phyloP scores from a whole-genome alignment of 2,329 filamentous ascomycete species.

The Blastomyces silverae region DNA sequence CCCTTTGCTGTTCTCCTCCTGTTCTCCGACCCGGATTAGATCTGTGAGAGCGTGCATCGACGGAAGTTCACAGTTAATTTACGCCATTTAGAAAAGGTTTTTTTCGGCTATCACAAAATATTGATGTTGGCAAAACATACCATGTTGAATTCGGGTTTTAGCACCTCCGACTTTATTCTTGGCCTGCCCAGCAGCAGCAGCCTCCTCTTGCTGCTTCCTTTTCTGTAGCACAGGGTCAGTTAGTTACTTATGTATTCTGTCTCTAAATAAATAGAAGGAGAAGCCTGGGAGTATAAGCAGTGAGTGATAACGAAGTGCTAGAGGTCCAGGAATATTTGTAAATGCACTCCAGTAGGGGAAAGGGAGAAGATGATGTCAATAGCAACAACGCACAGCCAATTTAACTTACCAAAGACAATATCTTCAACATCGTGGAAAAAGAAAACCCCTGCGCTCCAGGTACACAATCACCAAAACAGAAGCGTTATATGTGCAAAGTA shows the following conservation, averaged over 20 bases:
- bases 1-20: not conserved
- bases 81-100: not conserved
- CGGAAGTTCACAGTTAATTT: not conserved
- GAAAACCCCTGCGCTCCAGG: not conserved
- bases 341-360: too few species aligned
- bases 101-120: not conserved
- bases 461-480: not conserved
- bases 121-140: constrained; percentile 43
- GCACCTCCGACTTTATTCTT: constrained; percentile 99
- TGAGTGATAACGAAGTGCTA: not conserved
- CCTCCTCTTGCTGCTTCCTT: constrained; percentile 94
- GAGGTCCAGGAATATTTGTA: not conserved
- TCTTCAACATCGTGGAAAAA: constrained; percentile 79
- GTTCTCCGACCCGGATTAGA: not conserved
- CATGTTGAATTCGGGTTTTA: constrained; percentile 92
- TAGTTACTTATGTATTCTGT: constrained; percentile 9
- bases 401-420: constrained; percentile 87
- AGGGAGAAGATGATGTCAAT: not conserved
- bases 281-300: not conserved
- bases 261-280: not conserved
- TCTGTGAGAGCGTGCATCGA: not conserved
- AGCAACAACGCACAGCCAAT: constrained; percentile 5
- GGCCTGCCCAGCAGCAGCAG: constrained; percentile 61
- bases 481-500: not conserved
- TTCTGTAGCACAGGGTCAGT: constrained; percentile 26